Percentiles rank a stretch among this genome's conserved stretches.
Conservation (phyloP, 2,329 filamentous ascomycete genomes). For the Aspergillus sp. region DNA sequence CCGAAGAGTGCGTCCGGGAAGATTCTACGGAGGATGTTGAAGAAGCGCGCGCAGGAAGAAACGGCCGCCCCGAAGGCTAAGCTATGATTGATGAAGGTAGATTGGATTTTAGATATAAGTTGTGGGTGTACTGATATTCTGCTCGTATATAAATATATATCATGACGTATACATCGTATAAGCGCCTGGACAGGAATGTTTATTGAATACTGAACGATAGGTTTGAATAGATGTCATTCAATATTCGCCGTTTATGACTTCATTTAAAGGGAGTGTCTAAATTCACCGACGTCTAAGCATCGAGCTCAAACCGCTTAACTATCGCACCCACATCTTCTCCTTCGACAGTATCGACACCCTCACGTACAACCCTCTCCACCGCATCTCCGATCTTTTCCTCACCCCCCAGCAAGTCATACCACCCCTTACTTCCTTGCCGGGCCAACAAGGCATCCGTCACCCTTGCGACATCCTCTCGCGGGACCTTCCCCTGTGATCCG, state of each 20-base stretch:
- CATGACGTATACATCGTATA: background rate
- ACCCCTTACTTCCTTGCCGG: constrained; percentile 50
- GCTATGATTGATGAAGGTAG: constrained; percentile 27
- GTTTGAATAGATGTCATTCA: background rate
- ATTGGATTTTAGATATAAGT: background rate
- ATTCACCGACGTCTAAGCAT: background rate
- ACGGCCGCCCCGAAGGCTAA: constrained; percentile 39
- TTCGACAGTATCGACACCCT: constrained; percentile 48
- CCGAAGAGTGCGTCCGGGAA: constrained; percentile 51
- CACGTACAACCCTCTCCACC: constrained; percentile 46
- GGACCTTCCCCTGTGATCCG: constrained; percentile 44
- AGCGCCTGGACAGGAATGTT: background rate
- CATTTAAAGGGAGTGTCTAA: background rate
- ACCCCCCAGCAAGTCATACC: constrained; percentile 55
- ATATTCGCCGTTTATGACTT: background rate
- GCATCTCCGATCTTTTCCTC: constrained; percentile 48
- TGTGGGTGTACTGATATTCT: background rate
- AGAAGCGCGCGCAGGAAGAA: constrained; percentile 44
- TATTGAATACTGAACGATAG: background rate
- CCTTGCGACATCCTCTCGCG: constrained; percentile 53
- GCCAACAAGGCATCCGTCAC: constrained; percentile 51
- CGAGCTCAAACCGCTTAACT: constrained; percentile 26
- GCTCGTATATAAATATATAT: background rate
- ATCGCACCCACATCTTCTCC: constrained; percentile 53
- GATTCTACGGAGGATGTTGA: constrained; percentile 47